A percentile compares a stretch with the other conserved stretches of the same genome.
Evolutionary conservation across 768 basidiomycete species (phyloP).

Genomic region (Solioccasus polychromus): DNA sequence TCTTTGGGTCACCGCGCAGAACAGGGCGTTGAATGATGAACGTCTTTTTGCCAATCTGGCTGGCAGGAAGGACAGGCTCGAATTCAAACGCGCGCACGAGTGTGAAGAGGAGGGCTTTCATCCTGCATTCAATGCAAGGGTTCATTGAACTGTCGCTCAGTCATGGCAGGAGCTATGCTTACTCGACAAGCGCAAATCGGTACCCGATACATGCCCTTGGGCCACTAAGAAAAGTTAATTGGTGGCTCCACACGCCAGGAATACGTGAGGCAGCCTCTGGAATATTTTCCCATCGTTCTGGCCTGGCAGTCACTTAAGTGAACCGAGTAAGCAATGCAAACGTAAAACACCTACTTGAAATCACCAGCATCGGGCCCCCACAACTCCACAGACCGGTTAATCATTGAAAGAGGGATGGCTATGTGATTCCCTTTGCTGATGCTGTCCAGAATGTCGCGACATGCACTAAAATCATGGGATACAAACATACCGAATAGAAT

Average conservation of each 20-base stretch:
- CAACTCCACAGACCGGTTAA: not conserved
- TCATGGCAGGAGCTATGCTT: not conserved
- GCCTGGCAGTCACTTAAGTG: not conserved
- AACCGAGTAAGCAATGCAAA: not conserved
- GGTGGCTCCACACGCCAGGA: not conserved
- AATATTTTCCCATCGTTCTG: conserved; percentile 2
- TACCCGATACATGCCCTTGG: not conserved
- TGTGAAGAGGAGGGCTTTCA: not conserved
- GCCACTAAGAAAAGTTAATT: not conserved
- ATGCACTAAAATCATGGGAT: not conserved
- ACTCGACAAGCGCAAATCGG: not conserved
- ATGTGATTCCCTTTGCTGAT: not conserved
- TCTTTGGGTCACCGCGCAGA: not conserved
- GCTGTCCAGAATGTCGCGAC: not conserved
- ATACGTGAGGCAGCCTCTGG: not conserved
- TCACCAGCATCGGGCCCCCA: not conserved
- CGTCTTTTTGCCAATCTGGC: not conserved
- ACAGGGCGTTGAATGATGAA: not conserved
- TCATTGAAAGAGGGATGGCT: not conserved
- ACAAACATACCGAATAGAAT: not conserved
- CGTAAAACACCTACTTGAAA: not conserved
- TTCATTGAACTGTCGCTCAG: not conserved
- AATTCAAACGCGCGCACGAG: not conserved
- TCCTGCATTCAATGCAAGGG: not conserved
- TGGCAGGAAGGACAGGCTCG: not conserved